These are phyloP conservation scores for Blastocladiella emersonii DNA, from an alignment of 371 early-diverging fungal species.

Conservation along the genomic window DNA sequence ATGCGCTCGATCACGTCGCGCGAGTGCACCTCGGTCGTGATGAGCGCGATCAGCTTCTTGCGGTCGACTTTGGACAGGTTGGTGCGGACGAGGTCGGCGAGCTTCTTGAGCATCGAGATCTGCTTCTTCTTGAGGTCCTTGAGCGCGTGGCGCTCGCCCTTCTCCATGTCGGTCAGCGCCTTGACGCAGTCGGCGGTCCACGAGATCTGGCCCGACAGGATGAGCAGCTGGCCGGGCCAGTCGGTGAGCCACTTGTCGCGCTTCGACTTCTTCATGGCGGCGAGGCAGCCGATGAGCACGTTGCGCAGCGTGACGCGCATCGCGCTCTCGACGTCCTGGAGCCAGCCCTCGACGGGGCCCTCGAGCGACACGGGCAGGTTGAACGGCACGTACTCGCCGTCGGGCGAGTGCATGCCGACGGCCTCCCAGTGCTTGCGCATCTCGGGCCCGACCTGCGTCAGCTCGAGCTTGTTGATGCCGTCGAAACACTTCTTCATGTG, in stretches of 20 bases:
- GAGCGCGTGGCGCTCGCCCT: slow-evolving; percentile 32
- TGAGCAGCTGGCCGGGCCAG: slow-evolving; percentile 38
- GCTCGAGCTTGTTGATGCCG: slow-evolving; percentile 31
- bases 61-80: slow-evolving; percentile 31
- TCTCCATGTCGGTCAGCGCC: slow-evolving; percentile 27
- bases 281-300: slow-evolving; percentile 22
- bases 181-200: slow-evolving; percentile 39
- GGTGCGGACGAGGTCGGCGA: slow-evolving; percentile 29
- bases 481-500: slow-evolving; percentile 43
- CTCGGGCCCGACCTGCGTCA: slow-evolving; percentile 24
- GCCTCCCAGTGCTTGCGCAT: slow-evolving; percentile 29
- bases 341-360: slow-evolving; percentile 38
- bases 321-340: slow-evolving; percentile 25
- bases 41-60: slow-evolving; percentile 33
- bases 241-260: slow-evolving; percentile 40
- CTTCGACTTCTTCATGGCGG: slow-evolving; percentile 30
- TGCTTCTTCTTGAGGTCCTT: slow-evolving; percentile 35
- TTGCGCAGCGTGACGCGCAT: slow-evolving; percentile 31
- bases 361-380: slow-evolving; percentile 26
- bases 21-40: slow-evolving; percentile 39
- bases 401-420: slow-evolving; percentile 37
- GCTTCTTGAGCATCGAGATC: slow-evolving; percentile 31
- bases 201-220: slow-evolving; percentile 29
- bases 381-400: slow-evolving; percentile 40
- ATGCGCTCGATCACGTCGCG: slow-evolving; percentile 37